Evolutionary conservation across 2,329 filamentous ascomycete species (phyloP).

Genomic region (Stagonosporopsis vannaccii): DNA sequence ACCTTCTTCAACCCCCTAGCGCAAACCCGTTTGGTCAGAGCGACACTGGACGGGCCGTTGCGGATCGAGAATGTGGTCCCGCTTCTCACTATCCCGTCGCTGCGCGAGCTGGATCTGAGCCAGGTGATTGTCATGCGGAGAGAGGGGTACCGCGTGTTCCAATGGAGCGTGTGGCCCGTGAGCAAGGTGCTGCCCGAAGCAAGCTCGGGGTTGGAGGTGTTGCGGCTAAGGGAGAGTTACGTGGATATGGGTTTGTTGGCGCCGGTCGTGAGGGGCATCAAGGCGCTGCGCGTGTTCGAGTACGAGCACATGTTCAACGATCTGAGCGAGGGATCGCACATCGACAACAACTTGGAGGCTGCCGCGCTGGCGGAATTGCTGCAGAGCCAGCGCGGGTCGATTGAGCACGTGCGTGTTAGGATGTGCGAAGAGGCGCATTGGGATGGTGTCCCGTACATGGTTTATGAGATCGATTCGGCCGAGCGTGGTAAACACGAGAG

Average conservation of each 20-base stretch:
- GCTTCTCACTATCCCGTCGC: conserved; percentile 3
- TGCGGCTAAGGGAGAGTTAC: background rate
- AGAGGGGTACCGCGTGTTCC: conserved; percentile 7
- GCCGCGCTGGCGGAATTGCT: background rate
- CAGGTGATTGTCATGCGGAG: conserved; percentile 13
- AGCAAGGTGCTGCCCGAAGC: background rate
- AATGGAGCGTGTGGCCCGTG: conserved; percentile 10
- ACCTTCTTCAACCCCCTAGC: conserved; percentile 8
- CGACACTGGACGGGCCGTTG: background rate
- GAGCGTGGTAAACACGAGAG: background rate
- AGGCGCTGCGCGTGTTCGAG: background rate
- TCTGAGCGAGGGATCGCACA: background rate
- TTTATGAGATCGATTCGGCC: background rate
- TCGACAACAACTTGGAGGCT: background rate
- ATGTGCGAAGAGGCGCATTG: background rate
- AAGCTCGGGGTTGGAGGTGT: background rate
- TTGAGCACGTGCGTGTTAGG: background rate
- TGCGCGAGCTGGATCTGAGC: background rate
- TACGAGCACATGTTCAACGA: conserved; percentile 7
- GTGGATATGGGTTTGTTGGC: background rate
- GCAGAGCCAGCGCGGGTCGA: background rate
- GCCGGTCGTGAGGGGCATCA: background rate
- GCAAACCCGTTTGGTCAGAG: background rate
- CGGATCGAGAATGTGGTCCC: conserved; percentile 11
- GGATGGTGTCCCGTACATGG: background rate